Percentiles rank a stretch among this genome's conserved stretches.
Conservation (phyloP, 2,329 filamentous ascomycete species). For the Alternaria consortialis region DNA sequence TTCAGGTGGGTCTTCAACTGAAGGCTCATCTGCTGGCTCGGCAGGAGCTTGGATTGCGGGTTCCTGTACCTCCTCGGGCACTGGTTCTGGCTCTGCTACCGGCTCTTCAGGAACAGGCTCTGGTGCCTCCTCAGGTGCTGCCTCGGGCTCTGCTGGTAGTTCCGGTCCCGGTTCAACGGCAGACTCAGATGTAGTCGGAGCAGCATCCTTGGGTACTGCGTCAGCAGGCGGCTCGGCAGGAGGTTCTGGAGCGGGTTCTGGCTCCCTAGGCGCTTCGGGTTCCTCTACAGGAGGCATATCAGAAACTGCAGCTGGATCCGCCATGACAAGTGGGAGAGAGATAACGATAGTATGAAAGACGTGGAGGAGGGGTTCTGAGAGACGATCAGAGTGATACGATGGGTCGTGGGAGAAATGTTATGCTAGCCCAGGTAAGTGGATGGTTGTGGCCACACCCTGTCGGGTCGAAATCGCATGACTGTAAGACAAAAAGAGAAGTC, state of each 20-base stretch:
- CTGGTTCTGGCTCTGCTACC: background rate
- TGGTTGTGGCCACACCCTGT: conserved; percentile 2
- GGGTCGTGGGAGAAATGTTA: background rate
- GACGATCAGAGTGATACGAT: background rate
- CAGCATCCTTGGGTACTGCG: background rate
- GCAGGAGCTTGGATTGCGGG: background rate
- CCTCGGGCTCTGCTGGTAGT: background rate
- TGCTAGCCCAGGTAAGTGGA: conserved; percentile 3
- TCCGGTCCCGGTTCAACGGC: background rate
- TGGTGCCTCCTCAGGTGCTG: background rate
- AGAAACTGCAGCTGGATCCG: background rate
- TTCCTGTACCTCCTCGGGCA: background rate
- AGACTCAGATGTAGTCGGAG: background rate
- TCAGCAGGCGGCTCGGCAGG: conserved; percentile 1
- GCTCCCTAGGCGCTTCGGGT: background rate
- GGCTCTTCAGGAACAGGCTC: conserved; percentile 5
- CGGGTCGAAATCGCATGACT: background rate
- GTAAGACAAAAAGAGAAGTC: background rate
- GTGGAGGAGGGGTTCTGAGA: background rate
- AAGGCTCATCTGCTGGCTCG: background rate
- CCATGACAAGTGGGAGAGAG: conserved; percentile 1
- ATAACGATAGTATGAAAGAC: conserved; percentile 4
- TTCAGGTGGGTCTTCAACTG: conserved; percentile 1
- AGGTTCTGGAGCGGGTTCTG: background rate
- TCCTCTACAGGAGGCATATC: background rate